These are phyloP conservation scores for Pulveroboletus sp. DNA, from an alignment of 768 basidiomycete genomes.

Conservation along the genomic window DNA sequence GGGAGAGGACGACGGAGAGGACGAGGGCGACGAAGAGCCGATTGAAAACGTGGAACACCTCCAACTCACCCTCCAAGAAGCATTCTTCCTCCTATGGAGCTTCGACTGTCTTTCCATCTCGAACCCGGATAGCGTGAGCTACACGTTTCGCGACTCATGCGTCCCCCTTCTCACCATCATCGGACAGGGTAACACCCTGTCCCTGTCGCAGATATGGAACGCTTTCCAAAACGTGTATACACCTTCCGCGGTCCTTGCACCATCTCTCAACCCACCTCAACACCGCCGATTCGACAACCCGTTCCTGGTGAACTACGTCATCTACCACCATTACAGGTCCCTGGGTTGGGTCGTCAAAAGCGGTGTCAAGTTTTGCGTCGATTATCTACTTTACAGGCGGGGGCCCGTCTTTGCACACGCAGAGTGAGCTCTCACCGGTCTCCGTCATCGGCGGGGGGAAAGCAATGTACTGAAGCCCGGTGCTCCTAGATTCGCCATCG, in stretches of 20 bases:
- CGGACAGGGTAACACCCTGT: constrained; percentile 49
- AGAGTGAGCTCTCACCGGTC: constrained; percentile 54
- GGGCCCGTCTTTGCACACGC: constrained; percentile 96
- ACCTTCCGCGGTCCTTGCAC: constrained; percentile 34
- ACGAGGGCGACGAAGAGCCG: constrained; percentile 35
- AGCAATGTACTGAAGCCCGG: background rate
- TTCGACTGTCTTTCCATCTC: constrained; percentile 75
- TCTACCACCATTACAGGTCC: constrained; percentile 92
- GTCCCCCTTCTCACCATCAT: background rate
- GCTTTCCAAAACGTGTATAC: constrained; percentile 57
- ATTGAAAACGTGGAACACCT: constrained; percentile 82
- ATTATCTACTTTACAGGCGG: constrained; percentile 89
- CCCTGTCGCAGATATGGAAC: constrained; percentile 55
- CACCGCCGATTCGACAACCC: constrained; percentile 77
- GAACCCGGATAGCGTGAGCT: constrained; percentile 58
- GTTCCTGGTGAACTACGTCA: constrained; percentile 83
- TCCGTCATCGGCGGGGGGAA: too few species aligned
- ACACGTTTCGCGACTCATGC: background rate
- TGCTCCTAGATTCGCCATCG: constrained; percentile 70
- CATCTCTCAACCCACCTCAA: constrained; percentile 21
- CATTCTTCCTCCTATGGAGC: constrained; percentile 83
- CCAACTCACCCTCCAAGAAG: constrained; percentile 84
- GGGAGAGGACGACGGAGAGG: constrained; percentile 22
- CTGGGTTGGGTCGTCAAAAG: constrained; percentile 96
- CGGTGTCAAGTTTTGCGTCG: constrained; percentile 96